Base-by-base conservation (phyloP, 352 stramenopile genomes). In the Globisporangium paddicum region DNA sequence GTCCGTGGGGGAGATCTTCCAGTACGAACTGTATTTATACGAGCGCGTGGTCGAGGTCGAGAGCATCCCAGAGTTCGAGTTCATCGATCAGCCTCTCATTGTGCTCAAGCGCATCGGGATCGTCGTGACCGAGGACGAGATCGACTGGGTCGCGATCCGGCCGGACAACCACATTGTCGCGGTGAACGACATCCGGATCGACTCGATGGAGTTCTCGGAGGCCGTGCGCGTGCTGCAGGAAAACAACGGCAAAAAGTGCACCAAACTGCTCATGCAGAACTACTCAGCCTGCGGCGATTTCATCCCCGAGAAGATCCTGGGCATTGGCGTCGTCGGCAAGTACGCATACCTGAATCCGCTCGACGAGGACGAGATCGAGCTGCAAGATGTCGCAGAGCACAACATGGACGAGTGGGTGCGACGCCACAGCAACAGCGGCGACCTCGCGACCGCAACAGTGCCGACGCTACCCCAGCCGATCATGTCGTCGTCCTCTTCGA, bases 1-100 rank as follows among this genome's bases (percentile, higher is more conserved):
- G 16, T 93, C 82, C 2, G 83, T 95, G 23, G 83, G 83, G 7
- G 85, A 95, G 66, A 92, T 95, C 30, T 93, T 95, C 66, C 85
- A 95, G 72, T 95, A 93, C 59, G 85, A 95, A 54, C 60, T 95
- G 59, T 95, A 85, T 59, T 63, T 95, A 54, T 95, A 95, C 55
- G 82, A 95, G 41, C 85, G 85, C 7, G 82, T 95, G 5, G 82
- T 95, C n/a, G 85, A 95, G 54, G 85, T 95, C 35, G 85, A 95
- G 60, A 93, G 81, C 55, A 87, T 93, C 19, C 74, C 82, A 0
- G 82, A 95, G 65, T 95, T 91, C 34, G 85, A 95, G 63, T 93
- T 93, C 54, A 82, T 93, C 41, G 85, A 95, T 51, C 85, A 95
- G 64, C 85, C 85, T 5, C 68, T 90, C 37, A 93, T 95, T 58